These are phyloP conservation scores for Eutypa lata DNA, from an alignment of 2,329 filamentous ascomycete genomes.

Conservation along the genomic window DNA sequence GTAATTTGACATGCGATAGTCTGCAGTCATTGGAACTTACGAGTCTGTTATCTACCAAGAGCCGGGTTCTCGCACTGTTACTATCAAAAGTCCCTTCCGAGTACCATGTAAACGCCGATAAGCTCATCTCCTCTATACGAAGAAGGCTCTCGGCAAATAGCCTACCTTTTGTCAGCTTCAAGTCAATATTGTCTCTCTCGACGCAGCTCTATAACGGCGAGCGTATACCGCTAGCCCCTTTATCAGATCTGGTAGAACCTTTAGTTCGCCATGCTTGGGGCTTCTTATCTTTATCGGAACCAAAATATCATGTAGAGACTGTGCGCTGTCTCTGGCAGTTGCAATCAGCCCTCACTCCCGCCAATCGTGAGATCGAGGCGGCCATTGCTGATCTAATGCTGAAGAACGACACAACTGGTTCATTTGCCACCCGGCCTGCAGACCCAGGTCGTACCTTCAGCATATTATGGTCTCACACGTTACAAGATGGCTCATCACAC, in stretches of 20 bases:
- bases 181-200: constrained; percentile 55
- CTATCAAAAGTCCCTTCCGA: constrained; percentile 49
- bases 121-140: constrained; percentile 50
- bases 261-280: constrained; percentile 74
- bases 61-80: constrained; percentile 57
- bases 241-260: constrained; percentile 62
- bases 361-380: constrained; percentile 75
- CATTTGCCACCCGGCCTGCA: constrained; percentile 45
- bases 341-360: constrained; percentile 65
- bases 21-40: constrained; percentile 38
- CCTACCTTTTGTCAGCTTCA: constrained; percentile 53
- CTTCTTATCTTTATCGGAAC: constrained; percentile 75
- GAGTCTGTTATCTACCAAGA: constrained; percentile 52
- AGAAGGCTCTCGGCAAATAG: constrained; percentile 37
- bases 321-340: constrained; percentile 84
- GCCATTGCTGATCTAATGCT: constrained; percentile 70
- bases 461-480: constrained; percentile 78
- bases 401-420: constrained; percentile 44
- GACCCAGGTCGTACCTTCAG: constrained; percentile 69
- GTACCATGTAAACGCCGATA: constrained; percentile 43
- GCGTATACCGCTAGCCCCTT: constrained; percentile 48
- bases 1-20: constrained; percentile 47
- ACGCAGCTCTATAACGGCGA: constrained; percentile 54
- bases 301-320: constrained; percentile 93
- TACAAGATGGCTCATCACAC: constrained; percentile 54